Evolutionary conservation across 306 rosid genomes (phyloP).

Genomic region (Parietaria judaica): DNA sequence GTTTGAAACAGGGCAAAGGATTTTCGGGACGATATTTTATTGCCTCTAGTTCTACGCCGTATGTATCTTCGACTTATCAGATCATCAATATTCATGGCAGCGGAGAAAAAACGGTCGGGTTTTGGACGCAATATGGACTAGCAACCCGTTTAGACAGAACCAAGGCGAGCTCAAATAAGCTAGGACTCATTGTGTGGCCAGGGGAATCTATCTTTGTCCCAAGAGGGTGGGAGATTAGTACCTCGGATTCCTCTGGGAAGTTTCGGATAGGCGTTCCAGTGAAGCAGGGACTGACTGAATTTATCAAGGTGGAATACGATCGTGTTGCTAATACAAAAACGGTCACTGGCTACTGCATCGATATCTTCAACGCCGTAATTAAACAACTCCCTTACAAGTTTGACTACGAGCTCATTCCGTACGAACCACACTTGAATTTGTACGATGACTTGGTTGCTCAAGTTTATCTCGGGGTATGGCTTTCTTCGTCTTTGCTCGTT

Average conservation of each 20-base stretch:
- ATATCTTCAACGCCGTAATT: constrained; percentile 37
- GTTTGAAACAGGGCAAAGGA: constrained; percentile 11
- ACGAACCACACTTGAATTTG: constrained; percentile 6
- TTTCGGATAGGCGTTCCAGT: constrained; percentile 42
- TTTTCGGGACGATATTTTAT: constrained; percentile 19
- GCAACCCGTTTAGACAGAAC: constrained; percentile 8
- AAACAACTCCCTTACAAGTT: constrained; percentile 22
- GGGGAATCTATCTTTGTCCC: constrained; percentile 21
- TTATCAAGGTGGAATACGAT: constrained; percentile 8
- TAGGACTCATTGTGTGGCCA: constrained; percentile 34
- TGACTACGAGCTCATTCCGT: constrained; percentile 21
- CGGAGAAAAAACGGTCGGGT: constrained; percentile 31
- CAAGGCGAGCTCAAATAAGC: constrained; percentile 12
- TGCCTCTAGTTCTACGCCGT: background rate
- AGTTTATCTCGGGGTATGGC: constrained; percentile 39
- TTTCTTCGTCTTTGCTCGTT: background rate
- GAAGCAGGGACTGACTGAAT: constrained; percentile 24
- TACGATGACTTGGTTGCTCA: constrained; percentile 22
- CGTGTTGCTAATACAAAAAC: constrained; percentile 1
- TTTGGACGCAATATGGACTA: constrained; percentile 38
- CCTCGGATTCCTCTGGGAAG: no score
- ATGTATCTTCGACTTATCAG: constrained; percentile 10
- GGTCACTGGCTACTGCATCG: constrained; percentile 43
- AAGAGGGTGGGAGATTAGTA: constrained; percentile 35
- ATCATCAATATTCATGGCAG: constrained; percentile 31